phyloP scores from a whole-genome alignment of 805 yeast species.

The Lachancea kluyveri region DNA sequence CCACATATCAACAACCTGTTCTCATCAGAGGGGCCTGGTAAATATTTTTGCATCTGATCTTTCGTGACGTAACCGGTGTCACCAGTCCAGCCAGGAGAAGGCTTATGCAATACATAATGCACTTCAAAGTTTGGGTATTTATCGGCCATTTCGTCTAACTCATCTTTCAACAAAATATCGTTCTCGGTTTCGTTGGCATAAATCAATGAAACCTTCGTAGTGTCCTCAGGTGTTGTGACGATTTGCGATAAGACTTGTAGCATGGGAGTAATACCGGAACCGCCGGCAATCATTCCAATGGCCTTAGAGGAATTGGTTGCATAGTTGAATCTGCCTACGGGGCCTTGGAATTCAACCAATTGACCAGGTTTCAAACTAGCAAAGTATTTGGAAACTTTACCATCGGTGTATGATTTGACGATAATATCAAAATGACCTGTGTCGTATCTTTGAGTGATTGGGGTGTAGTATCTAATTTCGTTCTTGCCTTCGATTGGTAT shows the following conservation, averaged over 20 bases:
- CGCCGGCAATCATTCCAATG: constrained; percentile 73
- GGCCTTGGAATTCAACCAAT: constrained; percentile 67
- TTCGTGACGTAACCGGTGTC: constrained; percentile 53
- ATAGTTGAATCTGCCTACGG: constrained; percentile 68
- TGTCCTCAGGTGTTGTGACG: constrained; percentile 62
- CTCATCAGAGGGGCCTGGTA: constrained; percentile 45
- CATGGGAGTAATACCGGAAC: constrained; percentile 87
- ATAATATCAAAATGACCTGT: constrained; percentile 70
- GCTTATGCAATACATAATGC: constrained; percentile 50
- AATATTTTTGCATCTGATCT: constrained; percentile 45
- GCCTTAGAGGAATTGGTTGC: constrained; percentile 52
- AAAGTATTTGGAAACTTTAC: constrained; percentile 60
- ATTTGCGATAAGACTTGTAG: constrained; percentile 69
- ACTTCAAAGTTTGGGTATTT: constrained; percentile 59
- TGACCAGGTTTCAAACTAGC: constrained; percentile 62
- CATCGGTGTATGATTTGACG: constrained; percentile 70
- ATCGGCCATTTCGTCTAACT: constrained; percentile 60
- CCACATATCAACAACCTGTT: constrained; percentile 68
- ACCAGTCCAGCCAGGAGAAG: constrained; percentile 49
- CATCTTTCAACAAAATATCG: constrained; percentile 66
- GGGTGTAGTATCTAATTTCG: constrained; percentile 61
- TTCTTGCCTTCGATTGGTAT: constrained; percentile 33
- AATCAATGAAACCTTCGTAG: constrained; percentile 53
- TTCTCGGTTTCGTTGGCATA: constrained; percentile 73
- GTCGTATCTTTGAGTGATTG: constrained; percentile 65